Evolutionary conservation across 2,329 filamentous ascomycete genomes (phyloP), one percentile per base, ranked within the genome.

Genomic region (Sclerotinia subarctica): DNA sequence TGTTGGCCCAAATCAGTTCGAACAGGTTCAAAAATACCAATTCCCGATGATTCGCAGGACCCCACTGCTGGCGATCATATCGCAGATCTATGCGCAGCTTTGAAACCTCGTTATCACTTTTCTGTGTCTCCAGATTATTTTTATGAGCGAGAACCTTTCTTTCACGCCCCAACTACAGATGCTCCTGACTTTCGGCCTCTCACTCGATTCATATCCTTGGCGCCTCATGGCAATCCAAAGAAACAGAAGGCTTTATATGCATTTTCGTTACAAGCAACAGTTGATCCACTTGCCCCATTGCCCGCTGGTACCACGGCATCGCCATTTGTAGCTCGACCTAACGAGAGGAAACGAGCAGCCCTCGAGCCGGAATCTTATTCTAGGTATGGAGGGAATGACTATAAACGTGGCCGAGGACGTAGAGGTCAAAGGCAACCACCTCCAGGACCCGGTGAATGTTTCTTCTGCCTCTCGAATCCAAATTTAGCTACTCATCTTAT

Each of bases 61-160:
- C 81, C 88, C 0, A 73, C 81, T 29, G 83, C 85, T 68, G 86
- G 86, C n/a, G 84, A 88, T 65, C 87, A 88, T 67, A 82, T 98
- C 53, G 88, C 93, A 7, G 91, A 96, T 69, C 83, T 99, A 15
- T 94, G 90, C 75, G 84, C 88, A 3, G 80, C 87, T 0, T 80
- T 99, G 26, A 95, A 93, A 77, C 95, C 95, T n/a, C 88, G 92
- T 38, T 99, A 99, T 76, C 94, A 98, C 78, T 89, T 98, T 75
- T 88, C 92, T 1, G 83, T 86, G 4, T 91, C 91, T 0, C 84
- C 87, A 0, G 78, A 77, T 11, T 80, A 83, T 8, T 88, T 88
- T 74, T 98, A 90, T 77, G 94, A 99, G 80, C 88, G 95, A 67
- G 95, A 98, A 78, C 93, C 94, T 0, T 99, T 97, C 81, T 89